A percentile compares a stretch with the other conserved stretches of the same genome.
Conservation (phyloP, 768 basidiomycete species). For the Hydnum rufescens region DNA sequence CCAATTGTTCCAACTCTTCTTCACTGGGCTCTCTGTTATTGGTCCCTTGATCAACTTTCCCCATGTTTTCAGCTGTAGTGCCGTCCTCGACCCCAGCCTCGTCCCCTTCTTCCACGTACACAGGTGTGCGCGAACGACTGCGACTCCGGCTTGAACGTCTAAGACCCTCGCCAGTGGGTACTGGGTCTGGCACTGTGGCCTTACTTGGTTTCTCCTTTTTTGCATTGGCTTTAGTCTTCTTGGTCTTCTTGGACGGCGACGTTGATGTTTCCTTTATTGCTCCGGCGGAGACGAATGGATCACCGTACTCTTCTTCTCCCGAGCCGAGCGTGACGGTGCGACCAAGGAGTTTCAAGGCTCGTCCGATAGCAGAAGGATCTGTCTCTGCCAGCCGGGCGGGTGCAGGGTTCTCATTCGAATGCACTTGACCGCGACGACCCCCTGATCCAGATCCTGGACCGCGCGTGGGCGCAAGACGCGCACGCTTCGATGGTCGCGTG, state of each 20-base stretch:
- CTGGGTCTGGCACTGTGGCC: too few relatives aligned
- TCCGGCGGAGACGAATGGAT: constrained; percentile 32
- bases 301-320: constrained; percentile 32
- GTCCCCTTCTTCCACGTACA: constrained; percentile 22
- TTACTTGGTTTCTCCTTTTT: too few relatives aligned
- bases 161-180: background rate
- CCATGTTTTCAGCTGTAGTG: constrained; percentile 25
- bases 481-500: constrained; percentile 46
- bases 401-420: constrained; percentile 18
- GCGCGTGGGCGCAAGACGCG: constrained; percentile 25
- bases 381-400: constrained; percentile 46
- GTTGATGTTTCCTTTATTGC: background rate
- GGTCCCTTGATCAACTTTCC: constrained; percentile 4
- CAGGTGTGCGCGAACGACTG: background rate
- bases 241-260: background rate
- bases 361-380: constrained; percentile 37
- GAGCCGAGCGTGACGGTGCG: constrained; percentile 48
- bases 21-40: constrained; percentile 17
- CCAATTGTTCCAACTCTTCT: constrained; percentile 30
- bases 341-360: constrained; percentile 60
- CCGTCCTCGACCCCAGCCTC: constrained; percentile 11
- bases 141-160: background rate
- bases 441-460: background rate
- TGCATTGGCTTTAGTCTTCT: background rate
- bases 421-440: too few relatives aligned